phyloP scores from a whole-genome alignment of 2,329 filamentous ascomycete species.

The Graphilbum sp. region DNA sequence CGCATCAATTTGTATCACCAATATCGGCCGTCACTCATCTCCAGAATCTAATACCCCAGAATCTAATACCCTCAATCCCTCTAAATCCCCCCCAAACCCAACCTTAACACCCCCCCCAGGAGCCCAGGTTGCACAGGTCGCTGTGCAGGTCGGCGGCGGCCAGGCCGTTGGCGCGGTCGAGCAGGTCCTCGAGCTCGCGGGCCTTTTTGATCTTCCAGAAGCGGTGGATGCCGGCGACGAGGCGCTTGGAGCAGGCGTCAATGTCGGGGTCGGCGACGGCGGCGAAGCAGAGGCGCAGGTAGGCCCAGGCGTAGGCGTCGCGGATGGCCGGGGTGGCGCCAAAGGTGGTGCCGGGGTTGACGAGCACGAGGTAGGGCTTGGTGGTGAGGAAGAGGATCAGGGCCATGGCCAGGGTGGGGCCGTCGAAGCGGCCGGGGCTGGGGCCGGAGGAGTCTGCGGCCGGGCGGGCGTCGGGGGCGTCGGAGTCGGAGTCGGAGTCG shows the following conservation, averaged over 20 bases:
- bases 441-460: no score
- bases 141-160: conserved; percentile 9
- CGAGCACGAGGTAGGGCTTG: conserved; percentile 53
- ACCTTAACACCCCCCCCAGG: conserved; percentile 14
- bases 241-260: conserved; percentile 40
- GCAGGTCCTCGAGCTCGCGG: conserved; percentile 46
- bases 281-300: conserved; percentile 69
- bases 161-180: conserved; percentile 18
- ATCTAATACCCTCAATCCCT: no score
- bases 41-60: no score
- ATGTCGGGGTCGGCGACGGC: conserved; percentile 62
- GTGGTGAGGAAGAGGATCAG: conserved; percentile 57
- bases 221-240: conserved; percentile 50
- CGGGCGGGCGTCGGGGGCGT: no score
- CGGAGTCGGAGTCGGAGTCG: no score
- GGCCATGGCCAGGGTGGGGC: conserved; percentile 41
- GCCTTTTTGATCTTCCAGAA: conserved; percentile 66
- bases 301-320: conserved; percentile 47
- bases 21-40: no score
- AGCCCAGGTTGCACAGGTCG: conserved; percentile 15
- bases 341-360: conserved; percentile 59
- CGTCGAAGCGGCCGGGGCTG: conserved; percentile 33
- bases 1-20: no score
- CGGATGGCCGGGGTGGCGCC: conserved; percentile 45
- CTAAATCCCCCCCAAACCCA: background rate